Evolutionary conservation across 176 grass and related monocot species (phyloP).

Genomic region (Carex pumila): DNA sequence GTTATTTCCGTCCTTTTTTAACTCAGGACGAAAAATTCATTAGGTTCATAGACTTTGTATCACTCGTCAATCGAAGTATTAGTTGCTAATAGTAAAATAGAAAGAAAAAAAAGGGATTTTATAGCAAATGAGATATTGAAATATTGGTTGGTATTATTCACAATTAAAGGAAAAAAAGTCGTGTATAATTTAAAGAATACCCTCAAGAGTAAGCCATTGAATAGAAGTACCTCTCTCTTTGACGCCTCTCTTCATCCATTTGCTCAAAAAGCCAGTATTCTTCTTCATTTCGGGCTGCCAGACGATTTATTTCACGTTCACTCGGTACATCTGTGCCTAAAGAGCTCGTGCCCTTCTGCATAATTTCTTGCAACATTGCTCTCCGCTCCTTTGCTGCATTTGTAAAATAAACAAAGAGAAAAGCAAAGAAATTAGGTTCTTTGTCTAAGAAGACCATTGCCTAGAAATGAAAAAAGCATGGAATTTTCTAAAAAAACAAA

Average conservation of each 20-base stretch:
- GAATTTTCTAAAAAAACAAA: not conserved
- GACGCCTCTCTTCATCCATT: conserved; percentile 98
- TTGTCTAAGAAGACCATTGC: not conserved
- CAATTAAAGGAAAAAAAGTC: not conserved
- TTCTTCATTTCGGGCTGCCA: conserved; percentile 75
- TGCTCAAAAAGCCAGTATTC: conserved; percentile 99
- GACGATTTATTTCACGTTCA: conserved; percentile 91
- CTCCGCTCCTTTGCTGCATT: conserved; percentile 80
- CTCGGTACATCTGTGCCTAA: conserved; percentile 95
- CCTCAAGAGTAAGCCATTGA: not conserved
- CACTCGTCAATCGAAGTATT: not conserved
- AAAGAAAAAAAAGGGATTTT: not conserved
- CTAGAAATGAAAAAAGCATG: not conserved
- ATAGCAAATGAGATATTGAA: not conserved
- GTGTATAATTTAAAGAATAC: not conserved
- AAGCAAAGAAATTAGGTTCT: not conserved
- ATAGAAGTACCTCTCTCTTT: conserved; percentile 64
- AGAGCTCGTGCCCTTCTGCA: conserved; percentile 85
- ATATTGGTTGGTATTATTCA: not conserved
- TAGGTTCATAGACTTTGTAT: not conserved
- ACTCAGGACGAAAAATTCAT: not conserved
- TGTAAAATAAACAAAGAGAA: conserved; percentile 9
- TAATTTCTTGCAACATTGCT: conserved; percentile 87
- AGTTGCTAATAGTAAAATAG: not conserved
- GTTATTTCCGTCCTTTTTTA: not conserved